Evolutionary conservation across 164 flowering plant species (phyloP).

Genomic region (Nymphaea thermarum): DNA sequence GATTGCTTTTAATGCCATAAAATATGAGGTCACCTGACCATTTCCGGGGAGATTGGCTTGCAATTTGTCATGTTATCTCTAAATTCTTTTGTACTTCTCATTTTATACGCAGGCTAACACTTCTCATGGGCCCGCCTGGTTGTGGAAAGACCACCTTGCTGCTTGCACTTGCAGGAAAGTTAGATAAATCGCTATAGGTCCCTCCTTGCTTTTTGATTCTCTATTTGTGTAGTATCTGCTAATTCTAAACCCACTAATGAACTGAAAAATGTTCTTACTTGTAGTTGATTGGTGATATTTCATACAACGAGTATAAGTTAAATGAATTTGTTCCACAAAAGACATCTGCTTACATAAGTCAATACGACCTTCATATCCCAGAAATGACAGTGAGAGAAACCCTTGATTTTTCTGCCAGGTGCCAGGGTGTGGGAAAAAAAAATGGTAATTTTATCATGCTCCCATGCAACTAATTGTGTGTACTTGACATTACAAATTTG

Average conservation of each 20-base stretch:
- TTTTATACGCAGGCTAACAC: conserved; percentile 36
- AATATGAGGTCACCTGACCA: too few species aligned
- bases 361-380: conserved; percentile 43
- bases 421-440: conserved; percentile 51
- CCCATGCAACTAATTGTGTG: too few species aligned
- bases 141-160: conserved; percentile 54
- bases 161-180: conserved; percentile 47
- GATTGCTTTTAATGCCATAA: too few species aligned
- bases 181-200: conserved; percentile 46
- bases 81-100: too few species aligned
- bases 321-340: conserved; percentile 53
- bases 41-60: too few species aligned
- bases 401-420: conserved; percentile 53
- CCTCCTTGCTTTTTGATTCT: not conserved
- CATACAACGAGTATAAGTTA: conserved; percentile 43
- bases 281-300: conserved; percentile 41
- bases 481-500: too few species aligned
- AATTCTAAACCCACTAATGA: too few species aligned
- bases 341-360: conserved; percentile 55
- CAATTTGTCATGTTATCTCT: too few species aligned
- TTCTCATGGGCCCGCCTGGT: conserved; percentile 61
- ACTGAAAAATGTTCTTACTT: too few species aligned
- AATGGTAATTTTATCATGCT: conserved; percentile 16
- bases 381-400: conserved; percentile 65
- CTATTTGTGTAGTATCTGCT: too few species aligned